Evolutionary conservation across 2,329 filamentous ascomycete genomes (phyloP), one percentile per base, ranked within the genome.

Genomic region (Sphaerulina musiva): DNA sequence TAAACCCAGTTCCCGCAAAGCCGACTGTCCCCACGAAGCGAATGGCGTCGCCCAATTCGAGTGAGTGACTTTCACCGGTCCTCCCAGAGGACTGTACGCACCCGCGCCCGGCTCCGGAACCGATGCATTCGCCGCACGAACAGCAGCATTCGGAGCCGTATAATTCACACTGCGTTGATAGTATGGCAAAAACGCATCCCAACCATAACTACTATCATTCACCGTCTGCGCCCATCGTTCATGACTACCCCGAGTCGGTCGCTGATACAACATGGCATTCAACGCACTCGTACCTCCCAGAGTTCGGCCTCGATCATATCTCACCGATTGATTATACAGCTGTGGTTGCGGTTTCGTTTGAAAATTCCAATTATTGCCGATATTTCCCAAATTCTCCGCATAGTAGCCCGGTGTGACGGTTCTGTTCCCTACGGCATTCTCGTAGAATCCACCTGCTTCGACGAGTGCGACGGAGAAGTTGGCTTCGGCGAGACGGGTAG

Each of bases 251-350:
- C 46, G 36, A 31, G 55, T 58, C 11, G 53, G 53, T 23, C 58
- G 32, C n/a, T 53, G 55, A 31, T 60, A 58, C 38, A 43, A 58
- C 40, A 60, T 20, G 20, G 55, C 58, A 51, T 60, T 60, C 20
- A 55, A 58, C 29, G 53, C 43, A 39, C 55, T 58, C 17, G 55
- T 58, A 8, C 58, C 58, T n/a, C 58, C 58, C 10, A 60, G 38
- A 12, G 49, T 40, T 38, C 58, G 49, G 8, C 58, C 58, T 48
- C 58, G 58, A 46, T 60, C 53, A 34, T 60, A 60, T 32, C 41
- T 38, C 5, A 60, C 48, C 11, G 55, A 58, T 14, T 53, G 55
- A 34, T 60, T 60, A 52, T 60, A 55, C 53, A 60, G 40, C 23
- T 53, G 38, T 12, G 38, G 31, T 41, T 60, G 58, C 4, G 53